Conservation (phyloP, 768 basidiomycete species). For the Tulasnella sp. region DNA sequence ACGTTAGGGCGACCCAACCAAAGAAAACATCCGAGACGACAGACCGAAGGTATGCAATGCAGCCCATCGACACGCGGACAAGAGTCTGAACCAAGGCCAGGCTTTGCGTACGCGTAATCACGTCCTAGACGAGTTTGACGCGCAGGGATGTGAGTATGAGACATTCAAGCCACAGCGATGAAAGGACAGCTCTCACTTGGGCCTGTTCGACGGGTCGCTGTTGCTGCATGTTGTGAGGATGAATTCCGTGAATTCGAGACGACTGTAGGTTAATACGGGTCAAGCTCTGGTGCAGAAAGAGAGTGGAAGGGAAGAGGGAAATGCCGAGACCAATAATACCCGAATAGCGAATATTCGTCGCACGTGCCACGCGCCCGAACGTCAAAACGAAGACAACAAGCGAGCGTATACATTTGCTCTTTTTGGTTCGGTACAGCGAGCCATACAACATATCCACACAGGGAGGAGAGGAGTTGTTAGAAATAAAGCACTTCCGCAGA, state of each 20-base stretch:
- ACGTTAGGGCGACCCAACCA: not conserved
- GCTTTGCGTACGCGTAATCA: conserved; percentile 18
- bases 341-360: conserved; percentile 8
- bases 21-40: not conserved
- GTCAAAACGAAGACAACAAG: not conserved
- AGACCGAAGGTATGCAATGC: conserved; percentile 10
- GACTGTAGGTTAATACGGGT: too few species aligned
- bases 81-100: conserved; percentile 18
- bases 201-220: too few species aligned
- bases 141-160: not conserved
- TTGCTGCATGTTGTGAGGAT: too few species aligned
- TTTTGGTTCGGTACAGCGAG: not conserved
- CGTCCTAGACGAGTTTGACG: conserved; percentile 4
- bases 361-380: too few species aligned
- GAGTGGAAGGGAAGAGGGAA: too few species aligned
- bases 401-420: not conserved
- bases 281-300: too few species aligned
- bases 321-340: not conserved
- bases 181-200: not conserved
- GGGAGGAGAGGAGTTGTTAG: not conserved
- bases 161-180: not conserved
- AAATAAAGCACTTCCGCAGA: too few species aligned
- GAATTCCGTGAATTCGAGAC: too few species aligned
- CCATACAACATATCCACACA: not conserved
- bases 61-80: conserved; percentile 18